These are phyloP conservation scores for Papiliotrema flavescens DNA, from an alignment of 1,284 basidiomycete species.

Conservation along the genomic window DNA sequence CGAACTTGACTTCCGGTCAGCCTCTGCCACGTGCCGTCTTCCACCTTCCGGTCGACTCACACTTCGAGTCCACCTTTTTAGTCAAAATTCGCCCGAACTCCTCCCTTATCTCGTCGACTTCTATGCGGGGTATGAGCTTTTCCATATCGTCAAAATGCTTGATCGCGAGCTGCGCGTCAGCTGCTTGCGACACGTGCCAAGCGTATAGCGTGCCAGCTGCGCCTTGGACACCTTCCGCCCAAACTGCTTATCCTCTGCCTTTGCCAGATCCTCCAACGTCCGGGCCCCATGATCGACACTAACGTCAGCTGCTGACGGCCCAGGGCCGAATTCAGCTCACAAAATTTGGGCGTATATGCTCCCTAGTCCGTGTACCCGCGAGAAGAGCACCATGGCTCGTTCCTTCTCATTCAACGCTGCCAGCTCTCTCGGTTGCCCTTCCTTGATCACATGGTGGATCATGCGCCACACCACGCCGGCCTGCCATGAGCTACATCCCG, in stretches of 20 bases:
- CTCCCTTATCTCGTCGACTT: constrained; percentile 21
- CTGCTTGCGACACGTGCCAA: neutral
- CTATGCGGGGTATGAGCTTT: constrained; percentile 27
- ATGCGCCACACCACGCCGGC: constrained; percentile 33
- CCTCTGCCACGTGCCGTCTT: neutral
- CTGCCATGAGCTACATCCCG: constrained; percentile 17
- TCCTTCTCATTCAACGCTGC: constrained; percentile 14
- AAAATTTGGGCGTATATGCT: constrained; percentile 16
- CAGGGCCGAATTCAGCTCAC: constrained; percentile 9
- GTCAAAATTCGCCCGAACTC: constrained; percentile 18
- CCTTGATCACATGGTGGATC: constrained; percentile 21
- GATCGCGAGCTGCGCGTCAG: constrained; percentile 24
- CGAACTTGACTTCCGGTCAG: constrained; percentile 22
- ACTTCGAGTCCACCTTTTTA: constrained; percentile 23
- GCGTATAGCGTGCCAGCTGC: constrained; percentile 14
- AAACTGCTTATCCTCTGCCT: constrained; percentile 15
- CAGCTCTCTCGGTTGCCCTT: constrained; percentile 21
- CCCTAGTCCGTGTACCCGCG: constrained; percentile 30
- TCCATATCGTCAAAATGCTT: constrained; percentile 32
- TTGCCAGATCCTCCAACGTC: constrained; percentile 26
- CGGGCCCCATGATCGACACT: constrained; percentile 26
- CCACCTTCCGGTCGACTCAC: constrained; percentile 8
- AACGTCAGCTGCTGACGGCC: neutral
- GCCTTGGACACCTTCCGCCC: constrained; percentile 23
- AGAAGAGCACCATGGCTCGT: constrained; percentile 22